These are phyloP conservation scores for Crithidia sp. DNA, from an alignment of 208 protist species.

Conservation along the genomic window DNA sequence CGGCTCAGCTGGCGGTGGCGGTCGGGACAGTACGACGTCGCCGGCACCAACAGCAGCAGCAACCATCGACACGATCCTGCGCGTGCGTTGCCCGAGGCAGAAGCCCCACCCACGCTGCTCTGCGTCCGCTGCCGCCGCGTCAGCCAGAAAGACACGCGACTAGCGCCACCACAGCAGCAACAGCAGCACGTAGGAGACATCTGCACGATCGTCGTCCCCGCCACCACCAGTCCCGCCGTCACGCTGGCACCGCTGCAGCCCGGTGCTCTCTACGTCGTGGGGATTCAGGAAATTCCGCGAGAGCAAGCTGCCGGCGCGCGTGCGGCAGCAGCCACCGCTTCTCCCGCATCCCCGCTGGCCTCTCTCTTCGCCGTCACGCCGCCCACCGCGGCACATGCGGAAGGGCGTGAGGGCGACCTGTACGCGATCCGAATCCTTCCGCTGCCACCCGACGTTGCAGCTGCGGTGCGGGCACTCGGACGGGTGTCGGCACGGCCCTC, in stretches of 20 bases:
- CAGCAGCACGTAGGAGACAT: background rate
- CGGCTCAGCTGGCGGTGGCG: conserved; percentile 25
- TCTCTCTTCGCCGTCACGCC: background rate
- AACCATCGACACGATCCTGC: no score
- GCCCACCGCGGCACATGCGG: background rate
- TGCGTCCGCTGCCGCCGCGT: conserved; percentile 6
- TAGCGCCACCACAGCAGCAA: no score
- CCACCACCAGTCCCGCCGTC: conserved; percentile 1
- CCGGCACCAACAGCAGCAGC: background rate
- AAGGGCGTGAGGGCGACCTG: background rate
- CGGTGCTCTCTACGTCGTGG: conserved; percentile 2
- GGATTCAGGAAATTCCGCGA: conserved; percentile 5
- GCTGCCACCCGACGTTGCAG: background rate
- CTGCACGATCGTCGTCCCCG: background rate
- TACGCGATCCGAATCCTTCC: conserved; percentile 3
- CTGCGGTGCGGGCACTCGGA: conserved; percentile 15
- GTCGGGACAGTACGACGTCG: background rate
- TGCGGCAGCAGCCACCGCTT: background rate
- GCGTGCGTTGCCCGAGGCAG: no score
- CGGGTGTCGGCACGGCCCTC: conserved; percentile 6
- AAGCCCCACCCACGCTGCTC: background rate
- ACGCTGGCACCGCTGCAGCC: conserved; percentile 15
- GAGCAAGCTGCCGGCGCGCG: conserved; percentile 8
- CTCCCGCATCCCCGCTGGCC: background rate
- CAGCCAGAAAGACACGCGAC: background rate